phyloP scores from a whole-genome alignment of 2,329 filamentous ascomycete species.

The Intubia oerlemansii region DNA sequence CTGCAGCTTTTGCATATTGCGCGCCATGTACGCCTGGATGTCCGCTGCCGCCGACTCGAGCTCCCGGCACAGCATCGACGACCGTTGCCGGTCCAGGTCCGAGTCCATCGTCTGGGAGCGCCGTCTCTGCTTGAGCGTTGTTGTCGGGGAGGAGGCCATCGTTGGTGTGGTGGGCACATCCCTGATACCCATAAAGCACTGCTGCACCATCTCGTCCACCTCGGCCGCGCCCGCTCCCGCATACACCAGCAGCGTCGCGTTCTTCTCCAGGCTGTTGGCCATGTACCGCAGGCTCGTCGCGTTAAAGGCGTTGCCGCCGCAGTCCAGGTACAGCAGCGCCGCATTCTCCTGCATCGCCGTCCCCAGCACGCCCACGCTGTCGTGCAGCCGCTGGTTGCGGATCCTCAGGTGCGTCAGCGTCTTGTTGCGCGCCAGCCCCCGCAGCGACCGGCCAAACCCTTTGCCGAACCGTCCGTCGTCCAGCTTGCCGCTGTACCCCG shows the following conservation, averaged over 20 bases:
- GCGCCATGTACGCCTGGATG: constrained; percentile 9
- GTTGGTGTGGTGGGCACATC: too few species aligned
- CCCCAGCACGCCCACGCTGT: constrained; percentile 29
- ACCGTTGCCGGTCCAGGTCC: constrained; percentile 8
- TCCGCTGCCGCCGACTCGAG: constrained; percentile 6
- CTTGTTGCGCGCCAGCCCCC: constrained; percentile 11
- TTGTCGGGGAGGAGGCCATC: too few species aligned
- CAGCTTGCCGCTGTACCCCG: constrained; percentile 33
- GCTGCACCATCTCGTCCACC: constrained; percentile 10
- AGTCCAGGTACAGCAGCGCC: constrained; percentile 29
- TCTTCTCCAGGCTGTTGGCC: constrained; percentile 20
- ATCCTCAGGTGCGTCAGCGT: constrained; percentile 25
- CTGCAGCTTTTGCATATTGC: constrained; percentile 11
- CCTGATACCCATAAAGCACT: constrained; percentile 9
- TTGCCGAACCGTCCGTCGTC: constrained; percentile 34
- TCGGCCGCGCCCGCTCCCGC: constrained; percentile 11
- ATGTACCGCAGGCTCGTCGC: constrained; percentile 27
- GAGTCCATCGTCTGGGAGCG: too few species aligned
- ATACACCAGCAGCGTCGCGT: constrained; percentile 21
- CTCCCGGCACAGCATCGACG: constrained; percentile 4
- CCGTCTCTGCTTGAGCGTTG: too few species aligned
- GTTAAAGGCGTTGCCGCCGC: constrained; percentile 32
- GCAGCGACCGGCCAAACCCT: constrained; percentile 27
- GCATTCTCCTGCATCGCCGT: constrained; percentile 27
- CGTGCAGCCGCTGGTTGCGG: constrained; percentile 32